Base-by-base conservation (phyloP, 768 basidiomycete genomes). In the Asterophora lycoperdoides region DNA sequence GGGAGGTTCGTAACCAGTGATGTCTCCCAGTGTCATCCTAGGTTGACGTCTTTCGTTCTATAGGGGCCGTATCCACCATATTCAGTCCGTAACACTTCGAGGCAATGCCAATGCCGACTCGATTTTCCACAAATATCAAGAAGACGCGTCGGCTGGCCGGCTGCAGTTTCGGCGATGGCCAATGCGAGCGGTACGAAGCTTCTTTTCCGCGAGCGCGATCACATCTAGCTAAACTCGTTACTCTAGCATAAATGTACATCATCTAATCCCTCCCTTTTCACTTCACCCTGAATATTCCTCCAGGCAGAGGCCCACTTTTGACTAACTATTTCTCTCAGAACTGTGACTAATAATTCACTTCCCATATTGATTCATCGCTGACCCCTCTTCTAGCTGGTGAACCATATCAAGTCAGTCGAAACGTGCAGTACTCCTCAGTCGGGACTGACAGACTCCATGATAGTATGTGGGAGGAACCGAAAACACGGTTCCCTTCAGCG, bases 271-370 rank as follows among this genome's bases (percentile, higher is more conserved):
- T 20, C 19, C 23, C 20, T 14, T 40, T 35, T n/a, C 4, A 11
- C 26, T 34, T 11, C 33, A 30, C 8, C 14, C 23, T 30, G 5
- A n/a, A 39, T 34, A 46, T 35, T 52, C 45, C 49, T 52, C 10
- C 48, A 90, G 88, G 79, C 56, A 79, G 86, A 35, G 89, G 89
- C 6, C 62, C 73, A 3, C 65, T 90, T 3, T 67, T 91, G 41
- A 84, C 89, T 4, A 85, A 87, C 58, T 91, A 91, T 58, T 91
- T 91, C 57, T 90, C 89, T 11, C 89, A 91, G 55, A 91, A 91
- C 49, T 80, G 89, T 88, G 60, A 60, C 81, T 66, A n/a, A 17
- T 20, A 15, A 17, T 26, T 41, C 37, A 6, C 46, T 32, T 15
- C 17, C 26, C 10, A 38, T 9, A 29, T 9, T 11, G 17, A 15